Evolutionary conservation across 2,329 filamentous ascomycete species (phyloP).

Genomic region (Beauveria bassiana): DNA sequence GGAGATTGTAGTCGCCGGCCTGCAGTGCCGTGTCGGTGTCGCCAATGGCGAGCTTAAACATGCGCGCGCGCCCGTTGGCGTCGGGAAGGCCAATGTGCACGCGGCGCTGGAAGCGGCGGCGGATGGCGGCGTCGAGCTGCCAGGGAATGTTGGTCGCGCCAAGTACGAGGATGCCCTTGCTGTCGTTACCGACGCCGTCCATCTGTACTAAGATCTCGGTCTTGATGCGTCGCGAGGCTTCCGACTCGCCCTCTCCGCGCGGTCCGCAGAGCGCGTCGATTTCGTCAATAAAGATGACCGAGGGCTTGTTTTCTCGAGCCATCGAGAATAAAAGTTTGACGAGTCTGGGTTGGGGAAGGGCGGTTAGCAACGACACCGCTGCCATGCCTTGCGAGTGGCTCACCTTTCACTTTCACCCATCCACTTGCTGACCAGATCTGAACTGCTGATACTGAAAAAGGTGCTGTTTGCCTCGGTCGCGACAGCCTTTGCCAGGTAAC

Average conservation of each 20-base stretch:
- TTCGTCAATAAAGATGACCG: slow-evolving; percentile 98
- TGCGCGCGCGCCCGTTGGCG: slow-evolving; percentile 73
- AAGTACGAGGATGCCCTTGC: slow-evolving; percentile 84
- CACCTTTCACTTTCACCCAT: slow-evolving; percentile 99
- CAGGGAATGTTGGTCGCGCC: slow-evolving; percentile 98
- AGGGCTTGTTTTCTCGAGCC: slow-evolving; percentile 95
- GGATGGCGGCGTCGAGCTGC: slow-evolving; percentile 94
- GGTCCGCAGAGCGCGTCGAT: slow-evolving; percentile 95
- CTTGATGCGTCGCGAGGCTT: slow-evolving; percentile 95
- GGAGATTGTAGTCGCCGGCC: slow-evolving; percentile 66
- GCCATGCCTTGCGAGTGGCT: slow-evolving; percentile 11
- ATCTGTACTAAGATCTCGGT: slow-evolving; percentile 98
- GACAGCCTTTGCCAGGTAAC: slow-evolving; percentile 93
- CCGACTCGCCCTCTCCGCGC: slow-evolving; percentile 88
- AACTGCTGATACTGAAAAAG: slow-evolving; percentile 97
- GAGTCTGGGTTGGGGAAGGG: slow-evolving; percentile 45
- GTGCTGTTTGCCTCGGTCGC: slow-evolving; percentile 98
- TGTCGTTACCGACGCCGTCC: slow-evolving; percentile 97
- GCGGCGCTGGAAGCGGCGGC: slow-evolving; percentile 88
- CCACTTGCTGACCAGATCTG: slow-evolving; percentile 97
- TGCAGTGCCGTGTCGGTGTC: slow-evolving; percentile 81
- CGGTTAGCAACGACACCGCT: slow-evolving; percentile 16
- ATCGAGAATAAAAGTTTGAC: slow-evolving; percentile 97
- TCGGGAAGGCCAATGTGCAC: slow-evolving; percentile 95
- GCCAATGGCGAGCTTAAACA: slow-evolving; percentile 95